These are phyloP conservation scores for Puccinia polysora DNA, from an alignment of 1,284 basidiomycete genomes.

Conservation along the genomic window DNA sequence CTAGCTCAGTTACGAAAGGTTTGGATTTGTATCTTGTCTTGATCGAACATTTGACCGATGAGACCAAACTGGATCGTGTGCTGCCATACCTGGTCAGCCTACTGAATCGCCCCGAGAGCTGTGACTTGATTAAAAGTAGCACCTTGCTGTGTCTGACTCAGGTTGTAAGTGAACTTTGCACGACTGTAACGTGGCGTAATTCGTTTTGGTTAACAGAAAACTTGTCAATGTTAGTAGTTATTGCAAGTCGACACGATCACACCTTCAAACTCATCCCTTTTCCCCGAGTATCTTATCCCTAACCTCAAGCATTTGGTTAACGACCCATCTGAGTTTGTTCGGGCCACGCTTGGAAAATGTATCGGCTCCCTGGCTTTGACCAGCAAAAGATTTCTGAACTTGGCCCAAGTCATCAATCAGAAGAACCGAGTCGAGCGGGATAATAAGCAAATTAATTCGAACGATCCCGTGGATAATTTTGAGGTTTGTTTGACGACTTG, in stretches of 20 bases:
- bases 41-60: slow-evolving; percentile 77
- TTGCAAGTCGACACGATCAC: slow-evolving; percentile 81
- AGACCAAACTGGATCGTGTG: slow-evolving; percentile 89
- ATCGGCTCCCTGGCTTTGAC: slow-evolving; percentile 78
- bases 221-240: slow-evolving; percentile 58
- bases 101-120: slow-evolving; percentile 70
- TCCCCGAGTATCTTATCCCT: slow-evolving; percentile 92
- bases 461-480: slow-evolving; percentile 68
- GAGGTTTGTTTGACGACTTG: slow-evolving; percentile 59
- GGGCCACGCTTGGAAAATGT: slow-evolving; percentile 80
- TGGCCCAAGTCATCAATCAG: slow-evolving; percentile 81
- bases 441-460: slow-evolving; percentile 59
- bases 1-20: slow-evolving; percentile 77
- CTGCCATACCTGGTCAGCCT: slow-evolving; percentile 86
- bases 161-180: slow-evolving; percentile 61
- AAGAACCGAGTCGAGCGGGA: slow-evolving; percentile 69
- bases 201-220: neutral
- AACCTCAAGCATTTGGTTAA: slow-evolving; percentile 74
- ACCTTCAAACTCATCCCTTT: slow-evolving; percentile 75
- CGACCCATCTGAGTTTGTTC: slow-evolving; percentile 81
- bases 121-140: slow-evolving; percentile 66
- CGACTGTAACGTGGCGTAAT: neutral
- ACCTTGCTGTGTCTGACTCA: slow-evolving; percentile 77
- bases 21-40: slow-evolving; percentile 83
- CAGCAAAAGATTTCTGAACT: slow-evolving; percentile 77